Conservation (phyloP, 768 basidiomycete genomes). For the Tricholoma hemisulphureum region DNA sequence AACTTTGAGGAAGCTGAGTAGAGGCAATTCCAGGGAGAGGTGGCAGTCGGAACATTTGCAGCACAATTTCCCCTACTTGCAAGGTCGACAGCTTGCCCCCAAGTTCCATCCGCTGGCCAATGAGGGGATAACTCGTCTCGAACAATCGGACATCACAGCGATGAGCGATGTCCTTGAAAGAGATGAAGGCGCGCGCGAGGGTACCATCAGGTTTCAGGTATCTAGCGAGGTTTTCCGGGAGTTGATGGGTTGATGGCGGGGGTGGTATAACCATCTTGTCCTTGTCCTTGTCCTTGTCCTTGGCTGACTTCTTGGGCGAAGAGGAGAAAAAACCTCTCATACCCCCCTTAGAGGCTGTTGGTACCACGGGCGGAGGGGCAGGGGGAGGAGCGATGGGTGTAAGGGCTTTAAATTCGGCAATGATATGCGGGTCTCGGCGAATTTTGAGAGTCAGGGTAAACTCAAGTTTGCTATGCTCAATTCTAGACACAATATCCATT, state of each 20-base stretch:
- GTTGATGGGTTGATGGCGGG: conserved; percentile 42
- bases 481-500: conserved; percentile 33
- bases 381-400: conserved; percentile 40
- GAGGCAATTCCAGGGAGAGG: conserved; percentile 79
- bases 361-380: conserved; percentile 38
- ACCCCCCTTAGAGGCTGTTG: conserved; percentile 57
- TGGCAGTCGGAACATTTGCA: conserved; percentile 90
- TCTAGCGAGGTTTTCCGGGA: conserved; percentile 76
- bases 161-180: conserved; percentile 82
- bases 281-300: too few relatives aligned
- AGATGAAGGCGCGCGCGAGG: conserved; percentile 82
- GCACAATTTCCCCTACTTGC: conserved; percentile 82
- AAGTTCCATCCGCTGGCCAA: conserved; percentile 66
- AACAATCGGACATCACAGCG: conserved; percentile 84
- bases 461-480: conserved; percentile 92
- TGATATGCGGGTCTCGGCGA: conserved; percentile 81
- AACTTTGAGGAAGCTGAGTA: conserved; percentile 81
- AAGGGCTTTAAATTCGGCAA: conserved; percentile 70
- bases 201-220: conserved; percentile 86
- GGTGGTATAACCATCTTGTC: conserved; percentile 39
- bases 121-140: conserved; percentile 79
- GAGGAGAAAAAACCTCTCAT: conserved; percentile 76
- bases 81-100: conserved; percentile 58
- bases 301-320: conserved; percentile 64
- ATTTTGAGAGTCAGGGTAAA: conserved; percentile 90